phyloP scores from a whole-genome alignment of 345 rosid species.

The Pelargonium nanum region DNA sequence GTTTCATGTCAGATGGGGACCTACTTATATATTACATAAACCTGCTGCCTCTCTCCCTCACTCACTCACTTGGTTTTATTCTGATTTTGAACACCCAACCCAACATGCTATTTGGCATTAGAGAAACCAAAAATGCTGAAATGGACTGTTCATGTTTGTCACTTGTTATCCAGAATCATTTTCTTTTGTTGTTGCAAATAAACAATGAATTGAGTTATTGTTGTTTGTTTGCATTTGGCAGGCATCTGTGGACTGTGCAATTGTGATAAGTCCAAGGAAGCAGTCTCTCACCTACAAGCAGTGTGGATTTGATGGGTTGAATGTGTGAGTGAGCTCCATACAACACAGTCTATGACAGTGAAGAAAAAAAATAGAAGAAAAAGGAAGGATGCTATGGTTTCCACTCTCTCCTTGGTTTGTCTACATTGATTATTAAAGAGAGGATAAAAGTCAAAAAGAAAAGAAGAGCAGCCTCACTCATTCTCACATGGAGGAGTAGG shows the following conservation, averaged over 20 bases:
- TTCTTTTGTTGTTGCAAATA: not conserved
- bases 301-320: slow-evolving; percentile 93
- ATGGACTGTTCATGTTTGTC: no score
- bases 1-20: no score
- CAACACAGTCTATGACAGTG: not conserved
- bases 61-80: no score
- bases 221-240: slow-evolving; percentile 14
- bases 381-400: not conserved
- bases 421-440: not conserved
- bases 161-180: no score
- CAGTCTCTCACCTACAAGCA: slow-evolving; percentile 87
- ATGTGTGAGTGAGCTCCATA: slow-evolving; percentile 22
- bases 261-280: slow-evolving; percentile 86
- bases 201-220: not conserved
- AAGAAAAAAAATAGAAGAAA: not conserved
- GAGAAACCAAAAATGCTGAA: no score
- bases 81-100: no score
- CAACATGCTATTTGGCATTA: no score
- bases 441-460: not conserved
- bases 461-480: not conserved
- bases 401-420: not conserved
- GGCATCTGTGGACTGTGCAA: slow-evolving; percentile 89
- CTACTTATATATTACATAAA: no score
- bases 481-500: not conserved
- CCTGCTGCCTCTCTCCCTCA: no score